Percentiles rank a stretch among this genome's conserved stretches.
phyloP scores from a whole-genome alignment of 768 basidiomycete species.

The Rhodotorula sphaerocarpa region DNA sequence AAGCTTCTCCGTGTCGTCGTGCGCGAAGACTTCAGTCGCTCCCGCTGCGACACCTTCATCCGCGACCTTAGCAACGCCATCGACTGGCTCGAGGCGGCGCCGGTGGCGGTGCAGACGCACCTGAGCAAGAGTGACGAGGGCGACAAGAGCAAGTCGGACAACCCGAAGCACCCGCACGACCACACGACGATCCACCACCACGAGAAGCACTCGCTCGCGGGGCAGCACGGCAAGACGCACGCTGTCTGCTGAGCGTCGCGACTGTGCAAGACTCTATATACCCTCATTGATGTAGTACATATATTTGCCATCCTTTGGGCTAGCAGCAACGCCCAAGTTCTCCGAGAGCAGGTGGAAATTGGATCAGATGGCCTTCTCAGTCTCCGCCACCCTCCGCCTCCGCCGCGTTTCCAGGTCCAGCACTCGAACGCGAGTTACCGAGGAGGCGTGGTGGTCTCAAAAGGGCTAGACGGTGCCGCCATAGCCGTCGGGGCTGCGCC shows the following conservation, averaged over 20 bases:
- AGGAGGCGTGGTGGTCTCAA: too few relatives aligned
- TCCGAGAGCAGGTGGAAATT: too few relatives aligned
- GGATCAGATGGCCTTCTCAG: too few relatives aligned
- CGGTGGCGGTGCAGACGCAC: constrained; percentile 37
- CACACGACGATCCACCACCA: constrained; percentile 27
- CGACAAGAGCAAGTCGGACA: constrained; percentile 4
- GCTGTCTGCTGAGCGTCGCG: constrained; percentile 23
- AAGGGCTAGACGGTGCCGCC: too few relatives aligned
- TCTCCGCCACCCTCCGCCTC: too few relatives aligned
- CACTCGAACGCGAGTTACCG: too few relatives aligned
- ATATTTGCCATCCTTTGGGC: too few relatives aligned
- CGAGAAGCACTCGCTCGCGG: constrained; percentile 42
- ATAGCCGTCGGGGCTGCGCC: too few relatives aligned
- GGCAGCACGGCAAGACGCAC: constrained; percentile 42
- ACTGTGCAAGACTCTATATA: too few relatives aligned
- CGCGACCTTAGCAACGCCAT: constrained; percentile 38
- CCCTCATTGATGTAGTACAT: too few relatives aligned
- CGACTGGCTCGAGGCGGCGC: constrained; percentile 38
- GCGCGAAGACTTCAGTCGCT: constrained; percentile 41
- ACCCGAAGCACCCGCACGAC: background rate
- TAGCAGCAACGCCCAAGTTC: too few relatives aligned
- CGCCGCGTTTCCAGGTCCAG: too few relatives aligned
- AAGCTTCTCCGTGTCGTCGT: constrained; percentile 43
- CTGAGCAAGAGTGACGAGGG: constrained; percentile 11
- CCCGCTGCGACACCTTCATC: constrained; percentile 40